phyloP scores from a whole-genome alignment of 441 rosid genomes.

The Aleurites moluccanus region DNA sequence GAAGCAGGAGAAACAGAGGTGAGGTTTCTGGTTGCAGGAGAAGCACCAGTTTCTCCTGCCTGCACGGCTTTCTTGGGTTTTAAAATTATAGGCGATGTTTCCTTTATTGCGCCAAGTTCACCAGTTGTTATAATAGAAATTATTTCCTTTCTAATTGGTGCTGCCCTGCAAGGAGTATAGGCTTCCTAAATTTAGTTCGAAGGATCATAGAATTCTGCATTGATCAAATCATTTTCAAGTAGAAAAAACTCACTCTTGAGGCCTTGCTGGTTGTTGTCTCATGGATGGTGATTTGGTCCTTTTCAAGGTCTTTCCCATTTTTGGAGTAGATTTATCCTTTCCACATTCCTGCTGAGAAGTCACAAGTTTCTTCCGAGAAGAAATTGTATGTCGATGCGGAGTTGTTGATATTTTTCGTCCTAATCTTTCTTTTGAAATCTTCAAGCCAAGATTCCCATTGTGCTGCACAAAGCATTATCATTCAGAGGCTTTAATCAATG shows the following conservation, averaged over 20 bases:
- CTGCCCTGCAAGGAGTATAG: conserved; percentile 28
- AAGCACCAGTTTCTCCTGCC: conserved; percentile 24
- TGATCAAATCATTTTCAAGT: background rate
- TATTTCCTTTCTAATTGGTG: conserved; percentile 27
- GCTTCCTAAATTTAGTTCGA: background rate
- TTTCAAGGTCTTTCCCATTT: conserved; percentile 12
- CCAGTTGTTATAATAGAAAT: conserved; percentile 17
- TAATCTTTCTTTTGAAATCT: conserved; percentile 19
- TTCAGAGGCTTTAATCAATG: conserved; percentile 13
- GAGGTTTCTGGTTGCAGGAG: conserved; percentile 21
- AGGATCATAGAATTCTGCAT: background rate
- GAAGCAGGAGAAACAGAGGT: conserved; percentile 22
- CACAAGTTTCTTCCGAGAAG: conserved; percentile 32
- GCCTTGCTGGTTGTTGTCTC: conserved; percentile 29
- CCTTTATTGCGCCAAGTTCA: conserved; percentile 36
- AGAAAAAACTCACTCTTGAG: conserved; percentile 38
- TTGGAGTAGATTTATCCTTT: conserved; percentile 27
- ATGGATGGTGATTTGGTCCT: conserved; percentile 31
- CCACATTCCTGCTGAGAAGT: conserved; percentile 18
- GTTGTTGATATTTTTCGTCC: conserved; percentile 26
- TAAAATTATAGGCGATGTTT: conserved; percentile 26
- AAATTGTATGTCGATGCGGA: conserved; percentile 28
- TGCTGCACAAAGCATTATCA: conserved; percentile 24
- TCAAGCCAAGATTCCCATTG: conserved; percentile 26
- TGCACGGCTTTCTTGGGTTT: conserved; percentile 28